phyloP scores from a whole-genome alignment of 371 early-diverging fungal genomes.

The Zancudomyces culisetae region DNA sequence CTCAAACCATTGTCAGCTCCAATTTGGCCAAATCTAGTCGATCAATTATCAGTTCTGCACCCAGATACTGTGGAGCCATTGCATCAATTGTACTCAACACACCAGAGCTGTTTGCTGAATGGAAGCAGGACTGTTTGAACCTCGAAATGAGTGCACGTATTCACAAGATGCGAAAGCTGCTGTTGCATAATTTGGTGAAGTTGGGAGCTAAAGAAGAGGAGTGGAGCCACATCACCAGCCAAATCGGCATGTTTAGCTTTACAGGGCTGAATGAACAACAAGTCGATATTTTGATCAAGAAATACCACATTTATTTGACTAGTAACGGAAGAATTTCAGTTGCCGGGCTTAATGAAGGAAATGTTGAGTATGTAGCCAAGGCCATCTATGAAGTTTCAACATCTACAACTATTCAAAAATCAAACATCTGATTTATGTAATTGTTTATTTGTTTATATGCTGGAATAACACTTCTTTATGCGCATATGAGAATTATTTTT shows the following conservation, averaged over 20 bases:
- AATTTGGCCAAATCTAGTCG: slow-evolving; percentile 71
- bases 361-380: slow-evolving; percentile 68
- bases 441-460: no score
- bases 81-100: slow-evolving; percentile 68
- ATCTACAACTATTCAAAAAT: neutral
- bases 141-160: slow-evolving; percentile 75
- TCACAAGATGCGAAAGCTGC: slow-evolving; percentile 55
- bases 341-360: slow-evolving; percentile 71
- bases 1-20: slow-evolving; percentile 39
- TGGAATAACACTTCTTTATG: no score
- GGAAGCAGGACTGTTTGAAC: slow-evolving; percentile 49
- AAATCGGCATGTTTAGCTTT: slow-evolving; percentile 95
- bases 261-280: slow-evolving; percentile 62
- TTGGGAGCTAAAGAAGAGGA: slow-evolving; percentile 73
- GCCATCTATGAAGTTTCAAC: slow-evolving; percentile 58
- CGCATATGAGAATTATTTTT: no score
- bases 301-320: slow-evolving; percentile 82
- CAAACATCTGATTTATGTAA: no score
- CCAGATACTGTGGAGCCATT: slow-evolving; percentile 75
- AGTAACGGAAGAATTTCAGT: slow-evolving; percentile 88
- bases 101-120: slow-evolving; percentile 54
- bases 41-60: slow-evolving; percentile 73
- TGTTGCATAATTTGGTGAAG: slow-evolving; percentile 38
- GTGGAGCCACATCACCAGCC: slow-evolving; percentile 84
- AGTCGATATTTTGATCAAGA: slow-evolving; percentile 51